Evolutionary conservation across 257 asterid species (phyloP).

Genomic region (Petunia axillaris): DNA sequence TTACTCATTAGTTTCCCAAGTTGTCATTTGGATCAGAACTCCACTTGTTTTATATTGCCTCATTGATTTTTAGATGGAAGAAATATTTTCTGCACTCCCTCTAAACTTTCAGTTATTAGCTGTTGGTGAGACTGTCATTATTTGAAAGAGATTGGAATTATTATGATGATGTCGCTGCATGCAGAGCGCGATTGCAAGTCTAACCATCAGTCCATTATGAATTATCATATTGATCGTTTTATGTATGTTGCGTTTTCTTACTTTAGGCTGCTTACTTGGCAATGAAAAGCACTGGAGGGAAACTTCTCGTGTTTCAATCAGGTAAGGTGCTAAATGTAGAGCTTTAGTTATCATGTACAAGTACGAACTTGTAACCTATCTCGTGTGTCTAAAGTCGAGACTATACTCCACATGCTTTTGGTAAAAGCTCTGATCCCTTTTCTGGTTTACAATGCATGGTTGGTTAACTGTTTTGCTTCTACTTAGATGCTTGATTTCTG

Average conservation of each 20-base stretch:
- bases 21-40: neutral
- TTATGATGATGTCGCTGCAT: neutral
- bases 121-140: constrained; percentile 16
- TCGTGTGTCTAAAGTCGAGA: neutral
- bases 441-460: neutral
- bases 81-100: constrained; percentile 19
- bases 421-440: neutral
- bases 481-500: neutral
- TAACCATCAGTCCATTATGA: constrained; percentile 5
- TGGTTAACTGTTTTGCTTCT: neutral
- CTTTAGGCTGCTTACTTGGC: constrained; percentile 97
- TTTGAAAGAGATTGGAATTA: constrained; percentile 10
- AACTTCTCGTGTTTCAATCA: constrained; percentile 94
- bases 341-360: neutral
- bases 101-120: neutral
- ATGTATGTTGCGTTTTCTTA: constrained; percentile 24
- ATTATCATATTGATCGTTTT: neutral
- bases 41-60: constrained; percentile 18
- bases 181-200: constrained; percentile 12
- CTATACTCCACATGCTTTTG: neutral
- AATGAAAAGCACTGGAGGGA: constrained; percentile 94
- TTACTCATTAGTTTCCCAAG: neutral
- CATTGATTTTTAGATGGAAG: neutral
- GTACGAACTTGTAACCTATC: neutral
- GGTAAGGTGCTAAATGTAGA: constrained; percentile 49